Evolutionary conservation across 2,329 filamentous ascomycete genomes (phyloP), one percentile per base, ranked within the genome.

Genomic region (Trichoderma sp.): DNA sequence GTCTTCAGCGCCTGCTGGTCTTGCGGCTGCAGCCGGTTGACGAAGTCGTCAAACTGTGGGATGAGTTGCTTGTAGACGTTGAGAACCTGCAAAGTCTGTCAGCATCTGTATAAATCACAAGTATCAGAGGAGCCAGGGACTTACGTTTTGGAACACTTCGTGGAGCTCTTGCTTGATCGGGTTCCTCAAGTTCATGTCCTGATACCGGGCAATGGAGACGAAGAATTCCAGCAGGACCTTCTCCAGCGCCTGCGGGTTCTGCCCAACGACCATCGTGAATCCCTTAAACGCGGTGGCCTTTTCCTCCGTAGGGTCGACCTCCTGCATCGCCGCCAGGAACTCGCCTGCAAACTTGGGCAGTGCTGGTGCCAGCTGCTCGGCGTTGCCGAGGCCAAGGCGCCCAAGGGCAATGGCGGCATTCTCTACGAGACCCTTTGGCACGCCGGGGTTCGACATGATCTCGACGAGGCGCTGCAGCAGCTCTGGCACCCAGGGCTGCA

Each of bases 361-460:
- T 67, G 92, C 90, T 1, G 92, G 89, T 1, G 92, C 92, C 63
- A 99, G 81, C 60, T 88, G 82, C 55, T 91, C 87, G 9, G 90
- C 84, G 73, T 90, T 94, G 67, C 90, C 88, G 24, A 96, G 82
- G 9, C 95, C 95, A 12, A 99, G 82, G 17, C 95, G 87, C 39
- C 95, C 95, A 10, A 99, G 82, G 3, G 95, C 93, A 73, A 97
- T 96, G 3, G 93, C 94, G 1, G 94, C 93, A 74, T 99, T 99
- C 78, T 99, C 95, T 66, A 88, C 90, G 15, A 98, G 87, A 0
- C 93, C 93, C 69, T 90, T 88, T 14, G 95, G 93, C 21, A 97
- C 91, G 67, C 91, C 88, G 19, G 90, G 88, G 75, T 94, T 95
- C 73, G 88, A 88, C 70, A 98, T 87, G 70, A 98, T 97, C 63